A percentile compares a stretch with the other conserved stretches of the same genome.
phyloP scores from a whole-genome alignment of 768 basidiomycete species.

The Boletus sensibilis region DNA sequence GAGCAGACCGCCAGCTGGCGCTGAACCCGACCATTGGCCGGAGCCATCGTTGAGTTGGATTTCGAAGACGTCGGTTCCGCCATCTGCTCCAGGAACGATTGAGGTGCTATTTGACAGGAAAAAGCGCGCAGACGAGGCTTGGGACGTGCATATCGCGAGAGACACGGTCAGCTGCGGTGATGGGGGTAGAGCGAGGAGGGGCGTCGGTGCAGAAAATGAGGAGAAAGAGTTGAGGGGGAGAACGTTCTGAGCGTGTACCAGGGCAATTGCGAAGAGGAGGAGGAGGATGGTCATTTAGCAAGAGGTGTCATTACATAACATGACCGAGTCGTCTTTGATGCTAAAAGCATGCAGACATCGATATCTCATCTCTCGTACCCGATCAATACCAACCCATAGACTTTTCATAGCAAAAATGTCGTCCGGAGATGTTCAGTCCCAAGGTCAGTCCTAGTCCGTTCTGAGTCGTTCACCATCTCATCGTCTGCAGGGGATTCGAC shows the following conservation, averaged over 20 bases:
- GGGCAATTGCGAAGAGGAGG: not conserved
- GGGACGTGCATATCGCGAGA: conserved; percentile 46
- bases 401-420: conserved; percentile 9
- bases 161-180: conserved; percentile 43
- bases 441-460: not conserved
- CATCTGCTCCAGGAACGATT: conserved; percentile 36
- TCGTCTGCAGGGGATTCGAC: too few species aligned
- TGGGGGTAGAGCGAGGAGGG: conserved; percentile 42
- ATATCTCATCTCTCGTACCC: conserved; percentile 10
- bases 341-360: conserved; percentile 21
- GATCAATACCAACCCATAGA: not conserved
- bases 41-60: conserved; percentile 47
- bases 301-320: too few species aligned
- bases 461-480: too few species aligned
- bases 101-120: conserved; percentile 55
- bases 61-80: conserved; percentile 45
- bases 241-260: conserved; percentile 16
- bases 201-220: conserved; percentile 33
- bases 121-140: conserved; percentile 45
- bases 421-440: not conserved
- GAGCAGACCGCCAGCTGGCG: conserved; percentile 50
- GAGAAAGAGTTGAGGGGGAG: conserved; percentile 40
- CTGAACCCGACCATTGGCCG: conserved; percentile 51
- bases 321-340: not conserved
- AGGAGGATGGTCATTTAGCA: not conserved